Evolutionary conservation across 176 grass and related monocot genomes (phyloP).

Genomic region (Cocos nucifera): DNA sequence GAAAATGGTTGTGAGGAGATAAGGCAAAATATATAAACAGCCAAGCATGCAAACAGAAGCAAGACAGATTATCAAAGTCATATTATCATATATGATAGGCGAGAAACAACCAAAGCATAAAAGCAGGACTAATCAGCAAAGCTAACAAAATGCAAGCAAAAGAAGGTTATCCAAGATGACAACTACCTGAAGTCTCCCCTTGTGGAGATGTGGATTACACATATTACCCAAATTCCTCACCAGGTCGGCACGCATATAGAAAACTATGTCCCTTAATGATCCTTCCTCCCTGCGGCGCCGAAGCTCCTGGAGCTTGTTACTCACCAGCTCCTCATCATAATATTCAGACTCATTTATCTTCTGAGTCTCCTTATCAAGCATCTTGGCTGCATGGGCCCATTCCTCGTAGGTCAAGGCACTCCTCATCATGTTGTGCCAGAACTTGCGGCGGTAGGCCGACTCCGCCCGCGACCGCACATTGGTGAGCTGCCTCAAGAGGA

Average conservation of each 20-base stretch:
- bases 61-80: no score
- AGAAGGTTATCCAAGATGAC: no score
- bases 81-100: no score
- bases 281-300: constrained; percentile 58
- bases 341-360: constrained; percentile 51
- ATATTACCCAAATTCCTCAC: constrained; percentile 89
- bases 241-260: constrained; percentile 77
- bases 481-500: constrained; percentile 37
- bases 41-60: no score
- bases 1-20: no score
- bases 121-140: no score
- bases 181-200: no score
- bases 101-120: no score
- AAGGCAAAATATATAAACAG: no score
- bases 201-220: constrained; percentile 20
- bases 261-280: constrained; percentile 75
- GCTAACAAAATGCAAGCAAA: no score
- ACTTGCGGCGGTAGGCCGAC: constrained; percentile 82
- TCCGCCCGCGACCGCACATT: constrained; percentile 46
- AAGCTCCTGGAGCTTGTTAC: constrained; percentile 75
- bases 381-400: constrained; percentile 82
- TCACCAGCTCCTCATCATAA: constrained; percentile 85
- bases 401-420: constrained; percentile 88
- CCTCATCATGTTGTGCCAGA: constrained; percentile 94
- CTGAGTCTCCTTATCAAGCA: constrained; percentile 67